These are phyloP conservation scores for Malbranchea zuffiana DNA, from an alignment of 2,329 filamentous ascomycete species.

Conservation along the genomic window DNA sequence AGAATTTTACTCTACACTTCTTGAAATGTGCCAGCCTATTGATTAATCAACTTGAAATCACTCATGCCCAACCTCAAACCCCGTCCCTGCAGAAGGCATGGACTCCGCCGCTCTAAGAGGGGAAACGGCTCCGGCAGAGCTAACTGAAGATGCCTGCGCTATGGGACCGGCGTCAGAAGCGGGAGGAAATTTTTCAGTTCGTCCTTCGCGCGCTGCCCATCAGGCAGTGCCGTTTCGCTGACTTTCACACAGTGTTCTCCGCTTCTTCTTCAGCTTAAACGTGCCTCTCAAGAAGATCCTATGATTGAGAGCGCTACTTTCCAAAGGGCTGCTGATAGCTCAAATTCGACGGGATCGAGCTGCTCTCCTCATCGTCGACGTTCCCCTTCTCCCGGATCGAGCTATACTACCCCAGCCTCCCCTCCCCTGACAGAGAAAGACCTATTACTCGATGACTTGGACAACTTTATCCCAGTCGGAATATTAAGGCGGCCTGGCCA, in stretches of 20 bases:
- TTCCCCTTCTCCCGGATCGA: neutral
- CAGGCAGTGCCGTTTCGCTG: neutral
- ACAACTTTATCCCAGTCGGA: conserved; percentile 25
- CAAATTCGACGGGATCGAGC: neutral
- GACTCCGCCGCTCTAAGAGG: no score
- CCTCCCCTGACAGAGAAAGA: conserved; percentile 10
- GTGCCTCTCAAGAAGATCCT: neutral
- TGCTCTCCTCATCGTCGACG: neutral
- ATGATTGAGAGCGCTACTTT: neutral
- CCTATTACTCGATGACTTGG: conserved; percentile 12
- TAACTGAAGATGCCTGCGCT: no score
- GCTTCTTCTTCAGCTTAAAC: conserved; percentile 3
- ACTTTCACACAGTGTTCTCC: neutral
- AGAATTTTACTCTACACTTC: no score
- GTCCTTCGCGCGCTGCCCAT: no score
- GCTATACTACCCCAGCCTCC: neutral
- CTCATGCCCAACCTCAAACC: no score
- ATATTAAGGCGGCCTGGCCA: conserved; percentile 19
- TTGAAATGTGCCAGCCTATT: no score
- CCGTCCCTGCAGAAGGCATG: no score
- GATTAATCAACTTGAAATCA: no score
- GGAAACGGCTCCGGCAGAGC: no score
- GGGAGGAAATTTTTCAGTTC: no score
- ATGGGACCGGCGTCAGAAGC: no score
- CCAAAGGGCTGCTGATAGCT: neutral